These are phyloP conservation scores for Trichophyton verrucosum DNA, from an alignment of 2,329 filamentous ascomycete genomes.

Conservation along the genomic window DNA sequence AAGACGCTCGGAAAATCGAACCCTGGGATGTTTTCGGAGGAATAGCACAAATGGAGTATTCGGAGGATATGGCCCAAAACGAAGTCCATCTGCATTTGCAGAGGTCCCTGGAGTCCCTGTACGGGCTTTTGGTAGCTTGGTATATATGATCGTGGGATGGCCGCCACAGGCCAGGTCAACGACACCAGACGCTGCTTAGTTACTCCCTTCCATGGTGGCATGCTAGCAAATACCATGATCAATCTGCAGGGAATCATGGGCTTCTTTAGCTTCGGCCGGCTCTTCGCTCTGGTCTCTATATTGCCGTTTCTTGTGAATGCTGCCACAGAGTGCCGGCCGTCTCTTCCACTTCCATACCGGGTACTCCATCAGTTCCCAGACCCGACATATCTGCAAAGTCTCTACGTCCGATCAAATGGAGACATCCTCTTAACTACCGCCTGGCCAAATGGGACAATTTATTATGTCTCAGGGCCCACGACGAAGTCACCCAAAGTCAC, in stretches of 20 bases:
- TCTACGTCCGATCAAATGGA: background rate
- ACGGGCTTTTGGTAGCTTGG: background rate
- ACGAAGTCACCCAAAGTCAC: background rate
- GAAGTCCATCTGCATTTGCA: background rate
- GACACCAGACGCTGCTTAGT: background rate
- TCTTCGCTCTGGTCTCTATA: background rate
- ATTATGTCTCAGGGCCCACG: background rate
- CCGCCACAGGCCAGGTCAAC: background rate
- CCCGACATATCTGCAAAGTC: background rate
- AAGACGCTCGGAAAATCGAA: background rate
- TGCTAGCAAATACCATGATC: background rate
- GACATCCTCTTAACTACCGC: background rate
- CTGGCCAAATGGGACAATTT: background rate
- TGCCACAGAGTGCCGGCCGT: background rate
- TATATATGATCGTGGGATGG: background rate
- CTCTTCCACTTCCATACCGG: background rate
- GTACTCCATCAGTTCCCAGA: background rate
- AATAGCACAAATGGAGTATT: background rate
- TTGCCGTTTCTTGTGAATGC: background rate
- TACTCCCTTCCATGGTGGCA: background rate
- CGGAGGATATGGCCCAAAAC: background rate
- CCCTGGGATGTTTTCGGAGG: background rate
- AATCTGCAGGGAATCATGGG: background rate
- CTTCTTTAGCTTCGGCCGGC: background rate
- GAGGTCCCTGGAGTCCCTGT: background rate